These are phyloP conservation scores for Alloascoidea africana DNA, from an alignment of 805 yeast species.

Conservation along the genomic window DNA sequence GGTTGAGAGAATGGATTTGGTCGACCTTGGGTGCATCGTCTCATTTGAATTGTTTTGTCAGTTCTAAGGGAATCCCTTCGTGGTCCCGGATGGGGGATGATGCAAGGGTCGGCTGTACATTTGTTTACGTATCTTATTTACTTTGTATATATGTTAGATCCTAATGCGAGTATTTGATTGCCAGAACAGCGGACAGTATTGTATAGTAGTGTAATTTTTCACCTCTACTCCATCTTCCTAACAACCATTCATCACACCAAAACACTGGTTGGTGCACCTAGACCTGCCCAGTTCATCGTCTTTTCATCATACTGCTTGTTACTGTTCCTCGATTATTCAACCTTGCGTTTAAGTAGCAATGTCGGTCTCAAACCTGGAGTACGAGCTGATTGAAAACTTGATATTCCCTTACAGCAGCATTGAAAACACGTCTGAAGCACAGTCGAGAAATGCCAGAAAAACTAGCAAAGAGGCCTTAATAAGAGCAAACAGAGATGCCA, in stretches of 20 bases:
- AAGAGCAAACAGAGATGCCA: background rate
- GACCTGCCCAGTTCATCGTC: background rate
- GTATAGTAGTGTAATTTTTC: background rate
- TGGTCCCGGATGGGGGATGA: constrained; percentile 47
- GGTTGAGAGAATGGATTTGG: constrained; percentile 34
- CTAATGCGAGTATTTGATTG: background rate
- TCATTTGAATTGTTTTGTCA: constrained; percentile 24
- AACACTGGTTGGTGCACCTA: background rate
- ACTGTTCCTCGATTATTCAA: too few species aligned
- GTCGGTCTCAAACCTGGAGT: background rate
- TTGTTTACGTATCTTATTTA: constrained; percentile 1
- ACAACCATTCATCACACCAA: background rate
- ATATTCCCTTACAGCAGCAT: background rate
- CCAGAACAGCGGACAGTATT: background rate
- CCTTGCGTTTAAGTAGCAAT: too few species aligned
- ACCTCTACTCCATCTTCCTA: background rate
- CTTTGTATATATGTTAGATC: background rate
- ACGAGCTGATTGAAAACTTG: background rate
- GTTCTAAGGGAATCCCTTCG: constrained; percentile 46
- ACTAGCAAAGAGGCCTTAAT: background rate
- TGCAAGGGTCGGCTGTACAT: constrained; percentile 43
- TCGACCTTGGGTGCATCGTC: constrained; percentile 57
- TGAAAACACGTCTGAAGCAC: too few species aligned
- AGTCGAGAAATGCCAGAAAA: background rate
- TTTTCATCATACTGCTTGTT: background rate